Base-by-base conservation (phyloP, 2,329 filamentous ascomycete species). In the Zasmidium citrigriseum region DNA sequence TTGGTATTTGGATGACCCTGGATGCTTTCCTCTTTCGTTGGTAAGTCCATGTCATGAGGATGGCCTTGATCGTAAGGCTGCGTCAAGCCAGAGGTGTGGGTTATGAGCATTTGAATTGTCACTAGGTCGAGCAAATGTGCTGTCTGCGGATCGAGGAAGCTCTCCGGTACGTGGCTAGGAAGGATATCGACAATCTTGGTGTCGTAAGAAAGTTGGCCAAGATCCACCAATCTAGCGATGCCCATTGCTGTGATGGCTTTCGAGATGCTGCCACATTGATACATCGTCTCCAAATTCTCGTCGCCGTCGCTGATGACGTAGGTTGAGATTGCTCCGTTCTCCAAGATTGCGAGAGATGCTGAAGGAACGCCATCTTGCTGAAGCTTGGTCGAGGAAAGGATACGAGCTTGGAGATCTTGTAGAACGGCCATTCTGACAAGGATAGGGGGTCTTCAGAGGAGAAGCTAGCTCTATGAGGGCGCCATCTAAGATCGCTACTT, bases 181-280 rank as follows among this genome's bases (percentile, higher is more conserved):
- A 68, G 45, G 21, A 63, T 54, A 4, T 66, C 51, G 14, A 58
- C 52, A n/a, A 67, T 54, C 14, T 54, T 57, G 4, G 56, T 62
- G n/a, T 66, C 56, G 22, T 67, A 68, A 18, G 49, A 53, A 9
- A 69, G 46, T 10, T 52, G 46, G 2, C 61, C 61, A 34, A 60
- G 49, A 24, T 68, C 65, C 4, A 69, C 57, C 10, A 70, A 57
- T 56, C 62, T 68, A 4, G 65, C 66, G 1, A 62, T 55, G 9
- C 66, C 60, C 12, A 68, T 38, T 0, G 60, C 63, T 14, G 65
- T 64, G 34, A 69, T 64, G 14, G 66, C 60, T 54, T 70, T 70
- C 7, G 62, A 68, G 21, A 70, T 69, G 38, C 67, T 69, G 61
- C 66, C 65, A 1, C 62, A 61, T 58, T 70, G 63, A 25, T 67